These are phyloP conservation scores for Sanghuangporus baumii DNA, from an alignment of 1,284 basidiomycete genomes.

Conservation along the genomic window DNA sequence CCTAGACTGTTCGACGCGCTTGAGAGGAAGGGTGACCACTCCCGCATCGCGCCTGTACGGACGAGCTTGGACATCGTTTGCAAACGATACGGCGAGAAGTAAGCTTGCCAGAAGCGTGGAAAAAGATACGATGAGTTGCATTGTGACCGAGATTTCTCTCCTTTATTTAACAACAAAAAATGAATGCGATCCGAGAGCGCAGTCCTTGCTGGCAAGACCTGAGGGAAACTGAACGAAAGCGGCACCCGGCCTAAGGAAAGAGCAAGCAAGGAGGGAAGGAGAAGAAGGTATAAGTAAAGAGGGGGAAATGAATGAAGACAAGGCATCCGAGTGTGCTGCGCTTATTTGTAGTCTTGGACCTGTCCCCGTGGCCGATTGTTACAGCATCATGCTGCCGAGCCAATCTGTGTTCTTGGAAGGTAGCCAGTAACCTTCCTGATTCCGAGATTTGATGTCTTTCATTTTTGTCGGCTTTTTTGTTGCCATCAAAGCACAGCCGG, in stretches of 20 bases:
- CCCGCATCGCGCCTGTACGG: slow-evolving; percentile 29
- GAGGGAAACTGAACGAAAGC: slow-evolving; percentile 3
- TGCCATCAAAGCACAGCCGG: neutral
- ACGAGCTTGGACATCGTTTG: slow-evolving; percentile 12
- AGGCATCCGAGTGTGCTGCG: neutral
- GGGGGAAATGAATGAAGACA: neutral
- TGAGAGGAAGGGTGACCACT: slow-evolving; percentile 52
- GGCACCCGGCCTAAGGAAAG: slow-evolving; percentile 15
- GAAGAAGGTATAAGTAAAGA: neutral
- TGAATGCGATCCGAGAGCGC: neutral
- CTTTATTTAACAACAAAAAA: neutral
- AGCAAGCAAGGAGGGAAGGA: neutral
- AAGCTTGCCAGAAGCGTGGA: slow-evolving; percentile 49
- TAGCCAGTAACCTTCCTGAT: neutral
- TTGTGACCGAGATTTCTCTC: slow-evolving; percentile 25
- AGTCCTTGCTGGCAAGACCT: slow-evolving; percentile 3
- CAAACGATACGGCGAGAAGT: slow-evolving; percentile 36
- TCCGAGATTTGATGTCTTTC: neutral
- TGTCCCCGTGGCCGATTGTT: neutral
- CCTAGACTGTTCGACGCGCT: slow-evolving; percentile 37
- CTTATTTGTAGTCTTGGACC: neutral
- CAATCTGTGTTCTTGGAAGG: neutral
- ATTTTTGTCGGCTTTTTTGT: neutral
- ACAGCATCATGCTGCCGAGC: neutral
- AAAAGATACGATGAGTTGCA: slow-evolving; percentile 51